Evolutionary conservation across 305 asterid species (phyloP), one percentile per base, ranked within the genome.

Genomic region (Euphrasia arctica): DNA sequence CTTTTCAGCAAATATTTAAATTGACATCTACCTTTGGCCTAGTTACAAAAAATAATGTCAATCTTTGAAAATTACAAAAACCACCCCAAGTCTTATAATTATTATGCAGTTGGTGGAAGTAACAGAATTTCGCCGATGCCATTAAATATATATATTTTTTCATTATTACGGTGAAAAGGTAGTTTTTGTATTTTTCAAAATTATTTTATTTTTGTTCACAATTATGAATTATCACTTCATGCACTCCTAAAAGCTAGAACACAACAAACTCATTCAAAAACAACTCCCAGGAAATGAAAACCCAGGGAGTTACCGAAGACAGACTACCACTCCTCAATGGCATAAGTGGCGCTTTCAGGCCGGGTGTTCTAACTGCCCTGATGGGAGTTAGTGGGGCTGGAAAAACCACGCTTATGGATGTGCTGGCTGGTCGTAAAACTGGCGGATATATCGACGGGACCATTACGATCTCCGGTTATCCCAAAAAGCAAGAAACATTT

Each of bases 351-450:
- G 65, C 70, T 10, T 77, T 77, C 68, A 60, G 81, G 68, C 81
- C 75, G 15, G 75, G 75, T 7, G 66, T 72, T 60, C 70, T 72
- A n/a, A 76, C 75, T 1, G 77, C 80, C 49, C 54, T 76, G 8
- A 72, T 76, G 80, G 77, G 80, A 14, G 72, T 71, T 39, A 75
- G 74, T 31, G 80, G 77, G 41, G 77, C 77, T 0, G 74, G 80
- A 5, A 75, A 75, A 67, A 75, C 80, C 0, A 75, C 74, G 2
- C 77, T 75, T 31, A 63, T 75, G 81, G 81, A 76, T 28, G 80
- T 75, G 10, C 31, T 71, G 32, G 68, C 74, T 8, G 74, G 74
- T 27, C 62, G 74, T 9, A 76, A 76, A 68, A 76, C 74, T 0
- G 66, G 77, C 25, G 77, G 80, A 39, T 64, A 71, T 29, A 68